Base-by-base conservation (phyloP, 2,329 filamentous ascomycete species). In the Anisogramma anomala region DNA sequence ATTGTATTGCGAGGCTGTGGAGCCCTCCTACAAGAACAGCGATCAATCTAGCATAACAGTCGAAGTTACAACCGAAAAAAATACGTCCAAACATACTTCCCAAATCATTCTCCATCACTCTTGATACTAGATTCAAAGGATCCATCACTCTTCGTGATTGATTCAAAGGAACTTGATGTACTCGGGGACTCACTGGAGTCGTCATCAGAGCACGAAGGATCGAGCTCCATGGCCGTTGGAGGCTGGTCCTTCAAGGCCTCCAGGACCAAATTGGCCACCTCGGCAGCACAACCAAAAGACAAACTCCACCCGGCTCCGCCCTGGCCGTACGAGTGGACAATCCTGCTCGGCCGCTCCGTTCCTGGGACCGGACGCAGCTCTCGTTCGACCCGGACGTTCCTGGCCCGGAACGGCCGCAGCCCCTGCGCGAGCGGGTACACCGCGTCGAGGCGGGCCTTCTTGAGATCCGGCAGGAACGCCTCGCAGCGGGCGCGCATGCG, bases 281-380 rank as follows among this genome's bases (percentile, higher is more conserved):
- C 61, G 17, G 51, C 50, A 9, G 62, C 61, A 39, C 61, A 63
- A 1, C 61, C 62, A 45, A 64, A 64, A 1, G 56, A 58, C 41
- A 65, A 42, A 34, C 53, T 60, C 65, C 65, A 67, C 4, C 64
- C 65, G 3, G 62, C 58, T 4, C 62, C 65, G 4, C 64, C 64
- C 36, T 68, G 65, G 1, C 65, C 65, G 45, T 68, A 67, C 1
- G 56, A 59, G 40, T 68, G 65, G 3, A 67, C 56, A 33, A 66
- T 61, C n/a, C 56, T 55, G 47, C 57, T 60, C 14, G 39, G 39
- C 22, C 22, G 22, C 1, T 32, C 49, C 48, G 13, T 50, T 43
- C 38, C 50, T 41, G 27, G 42, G 1, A 45, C n/a, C 3, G 10
- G 18, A 2, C 58, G 55, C 11, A 60, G 51, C 45, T 68, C 65